Evolutionary conservation across 2,329 filamentous ascomycete species (phyloP).

Genomic region (Microdochium paspali): DNA sequence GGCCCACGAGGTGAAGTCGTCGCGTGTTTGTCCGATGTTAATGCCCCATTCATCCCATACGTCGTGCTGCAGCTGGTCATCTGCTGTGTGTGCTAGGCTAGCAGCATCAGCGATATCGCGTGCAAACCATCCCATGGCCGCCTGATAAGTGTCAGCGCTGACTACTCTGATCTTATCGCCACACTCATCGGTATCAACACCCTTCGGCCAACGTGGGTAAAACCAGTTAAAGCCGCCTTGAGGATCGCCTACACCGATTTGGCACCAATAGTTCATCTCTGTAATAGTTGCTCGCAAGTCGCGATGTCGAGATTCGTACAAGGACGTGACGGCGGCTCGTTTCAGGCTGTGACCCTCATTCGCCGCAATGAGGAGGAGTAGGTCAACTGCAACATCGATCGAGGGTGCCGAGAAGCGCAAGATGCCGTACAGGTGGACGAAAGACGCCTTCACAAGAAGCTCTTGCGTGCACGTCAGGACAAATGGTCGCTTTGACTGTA

Average conservation of each 20-base stretch:
- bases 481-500: constrained; percentile 81
- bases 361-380: constrained; percentile 73
- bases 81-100: constrained; percentile 29
- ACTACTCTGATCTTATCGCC: constrained; percentile 66
- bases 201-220: constrained; percentile 65
- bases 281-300: constrained; percentile 76
- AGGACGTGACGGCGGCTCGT: constrained; percentile 53
- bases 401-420: constrained; percentile 65
- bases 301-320: constrained; percentile 59
- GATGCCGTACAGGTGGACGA: constrained; percentile 74
- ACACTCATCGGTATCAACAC: constrained; percentile 56
- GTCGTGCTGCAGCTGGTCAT: constrained; percentile 57
- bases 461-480: constrained; percentile 95
- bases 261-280: constrained; percentile 93
- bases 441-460: constrained; percentile 63
- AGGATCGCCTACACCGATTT: constrained; percentile 86
- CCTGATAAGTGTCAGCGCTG: constrained; percentile 69
- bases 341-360: constrained; percentile 78
- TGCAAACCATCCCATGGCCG: constrained; percentile 69
- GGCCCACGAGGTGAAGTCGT: background rate
- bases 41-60: constrained; percentile 60
- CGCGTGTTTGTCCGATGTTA: constrained; percentile 49
- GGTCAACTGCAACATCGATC: constrained; percentile 61
- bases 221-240: constrained; percentile 89
- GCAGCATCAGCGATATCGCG: constrained; percentile 43